Percentiles rank a stretch among this genome's conserved stretches.
These are phyloP conservation scores for Nicotiana noctiflora DNA, from an alignment of 257 asterid genomes.

Conservation along the genomic window DNA sequence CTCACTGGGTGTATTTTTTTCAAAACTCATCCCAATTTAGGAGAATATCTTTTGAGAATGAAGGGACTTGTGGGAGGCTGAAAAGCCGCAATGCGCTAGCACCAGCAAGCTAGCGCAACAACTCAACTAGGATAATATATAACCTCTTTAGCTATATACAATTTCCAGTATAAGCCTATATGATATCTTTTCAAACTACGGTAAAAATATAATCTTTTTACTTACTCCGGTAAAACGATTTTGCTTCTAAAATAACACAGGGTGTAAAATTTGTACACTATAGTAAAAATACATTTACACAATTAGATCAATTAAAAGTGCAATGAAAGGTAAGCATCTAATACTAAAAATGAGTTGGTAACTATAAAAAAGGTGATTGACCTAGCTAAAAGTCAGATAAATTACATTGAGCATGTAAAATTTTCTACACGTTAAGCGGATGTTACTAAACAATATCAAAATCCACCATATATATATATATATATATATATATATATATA, in stretches of 20 bases:
- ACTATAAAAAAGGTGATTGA: not conserved
- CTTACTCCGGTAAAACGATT: not conserved
- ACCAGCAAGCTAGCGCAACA: too few relatives aligned
- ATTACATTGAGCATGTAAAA: not conserved
- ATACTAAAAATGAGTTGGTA: not conserved
- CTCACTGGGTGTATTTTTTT: too few relatives aligned
- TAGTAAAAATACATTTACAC: not conserved
- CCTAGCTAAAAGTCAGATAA: not conserved
- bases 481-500: not conserved
- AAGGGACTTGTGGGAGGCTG: too few relatives aligned
- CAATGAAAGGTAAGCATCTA: not conserved
- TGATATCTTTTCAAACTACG: too few relatives aligned
- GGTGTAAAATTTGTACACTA: not conserved
- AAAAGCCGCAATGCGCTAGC: too few relatives aligned
- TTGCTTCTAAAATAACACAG: not conserved
- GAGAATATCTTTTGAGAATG: too few relatives aligned
- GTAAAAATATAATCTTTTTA: too few relatives aligned
- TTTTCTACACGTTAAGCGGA: not conserved
- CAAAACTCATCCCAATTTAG: too few relatives aligned
- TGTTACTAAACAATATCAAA: not conserved
- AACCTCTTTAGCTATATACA: not conserved
- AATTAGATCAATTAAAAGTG: not conserved
- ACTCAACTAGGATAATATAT: not conserved
- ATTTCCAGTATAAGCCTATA: too few relatives aligned
- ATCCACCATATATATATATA: not conserved